Conservation (phyloP, 225 moss, liverwort and hornwort genomes). For the Pleurozium schreberi region DNA sequence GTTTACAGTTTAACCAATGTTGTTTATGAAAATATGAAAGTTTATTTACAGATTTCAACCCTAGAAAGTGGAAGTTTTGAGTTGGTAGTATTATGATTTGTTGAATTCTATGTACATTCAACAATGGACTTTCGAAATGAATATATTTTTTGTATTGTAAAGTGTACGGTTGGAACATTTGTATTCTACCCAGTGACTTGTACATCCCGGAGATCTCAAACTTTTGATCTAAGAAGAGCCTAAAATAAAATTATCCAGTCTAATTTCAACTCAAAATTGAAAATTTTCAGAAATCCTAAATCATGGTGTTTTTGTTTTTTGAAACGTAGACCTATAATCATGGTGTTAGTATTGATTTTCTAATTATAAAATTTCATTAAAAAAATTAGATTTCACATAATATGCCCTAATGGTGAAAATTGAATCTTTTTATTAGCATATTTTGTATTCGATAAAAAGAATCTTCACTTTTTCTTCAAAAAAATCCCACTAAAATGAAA, state of each 20-base stretch:
- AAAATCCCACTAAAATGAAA: background rate
- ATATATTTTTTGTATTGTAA: background rate
- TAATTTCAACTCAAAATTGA: background rate
- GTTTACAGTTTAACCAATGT: too few species aligned
- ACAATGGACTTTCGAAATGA: background rate
- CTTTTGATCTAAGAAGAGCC: background rate
- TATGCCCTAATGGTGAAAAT: background rate
- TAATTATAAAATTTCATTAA: background rate
- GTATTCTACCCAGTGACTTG: background rate
- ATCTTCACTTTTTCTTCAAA: background rate
- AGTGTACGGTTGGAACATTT: fast-evolving
- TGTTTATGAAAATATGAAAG: background rate
- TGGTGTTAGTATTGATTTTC: fast-evolving
- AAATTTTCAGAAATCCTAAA: background rate
- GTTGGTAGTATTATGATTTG: background rate
- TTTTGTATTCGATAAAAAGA: background rate
- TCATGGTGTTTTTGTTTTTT: background rate
- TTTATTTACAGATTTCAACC: background rate
- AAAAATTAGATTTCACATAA: background rate
- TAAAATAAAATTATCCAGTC: background rate
- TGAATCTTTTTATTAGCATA: background rate
- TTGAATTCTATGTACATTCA: background rate
- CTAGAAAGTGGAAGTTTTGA: background rate
- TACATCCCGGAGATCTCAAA: background rate
- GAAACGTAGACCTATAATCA: background rate